Evolutionary conservation across 345 rosid genomes (phyloP), one percentile per base, ranked within the genome.

Genomic region (Populus ilicifolia): DNA sequence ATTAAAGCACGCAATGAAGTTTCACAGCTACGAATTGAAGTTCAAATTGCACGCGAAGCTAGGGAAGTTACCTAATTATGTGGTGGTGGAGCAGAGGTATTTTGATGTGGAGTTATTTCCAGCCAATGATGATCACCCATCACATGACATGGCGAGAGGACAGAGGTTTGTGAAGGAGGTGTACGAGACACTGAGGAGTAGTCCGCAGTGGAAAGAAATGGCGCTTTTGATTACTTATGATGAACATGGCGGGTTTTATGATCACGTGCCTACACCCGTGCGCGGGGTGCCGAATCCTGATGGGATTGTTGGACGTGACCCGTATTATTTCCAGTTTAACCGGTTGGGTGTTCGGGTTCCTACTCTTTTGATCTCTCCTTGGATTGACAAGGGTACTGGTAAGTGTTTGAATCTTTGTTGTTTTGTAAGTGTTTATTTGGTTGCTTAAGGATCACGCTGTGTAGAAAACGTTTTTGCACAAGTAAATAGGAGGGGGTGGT

Each of bases 121-220:
- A 38, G 99, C 99, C 12, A 96, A 93, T 65, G 99, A 96, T 38
- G 99, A 93, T 75, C 99, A 96, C 43, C 99, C 99, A 48, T 92
- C 99, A 69, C 99, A 96, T 52, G 99, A 96, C 77, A 87, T 96
- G 80, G 92, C 97, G 43, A 76, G 71, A 4, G 99, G 99, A 1
- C 99, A 93, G 89, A 84, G 71, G 84, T 93, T 96, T 65, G 91
- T 96, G 81, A 96, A 93, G 91, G 98, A 96, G 81, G 95, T 96
- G 50, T 96, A 96, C 74, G 98, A 96, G 88, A 93, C 85, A 62
- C 80, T 96, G 74, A 80, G 99, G 83, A 86, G 87, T 4, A 96
- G 99, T 68, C 98, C 99, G 12, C 99, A 96, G 91, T 96, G 99
- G 98, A 84, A 94, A 3, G 99, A 96, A 83, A 90, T 85, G 94